Conservation (phyloP, 495 filamentous ascomycete species). For the Amphirosellinia nigrospora region DNA sequence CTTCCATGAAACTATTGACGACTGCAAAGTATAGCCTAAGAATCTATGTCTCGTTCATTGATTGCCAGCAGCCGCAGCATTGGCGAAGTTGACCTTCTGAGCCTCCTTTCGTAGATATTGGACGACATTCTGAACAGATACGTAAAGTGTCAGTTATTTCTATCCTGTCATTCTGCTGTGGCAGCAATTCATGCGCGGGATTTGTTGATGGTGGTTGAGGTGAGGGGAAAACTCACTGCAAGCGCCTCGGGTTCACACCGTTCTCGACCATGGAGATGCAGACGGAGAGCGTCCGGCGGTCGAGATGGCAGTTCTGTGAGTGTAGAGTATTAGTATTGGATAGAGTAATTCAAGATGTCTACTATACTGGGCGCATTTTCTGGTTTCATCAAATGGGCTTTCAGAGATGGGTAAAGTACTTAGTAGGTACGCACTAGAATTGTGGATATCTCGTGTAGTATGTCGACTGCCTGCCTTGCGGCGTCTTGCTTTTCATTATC, state of each 20-base stretch:
- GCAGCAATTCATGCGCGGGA: background rate
- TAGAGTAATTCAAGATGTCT: background rate
- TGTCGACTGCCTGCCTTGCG: constrained; percentile 94
- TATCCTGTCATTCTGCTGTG: background rate
- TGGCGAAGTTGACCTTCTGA: constrained; percentile 46
- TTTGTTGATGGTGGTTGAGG: background rate
- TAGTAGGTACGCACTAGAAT: constrained; percentile 66
- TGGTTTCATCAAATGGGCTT: background rate
- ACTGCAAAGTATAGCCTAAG: background rate
- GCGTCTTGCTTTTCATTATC: constrained; percentile 79
- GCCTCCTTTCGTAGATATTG: constrained; percentile 73
- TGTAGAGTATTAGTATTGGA: background rate
- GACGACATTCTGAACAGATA: constrained; percentile 65
- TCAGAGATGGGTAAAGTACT: background rate
- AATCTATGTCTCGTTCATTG: constrained; percentile 25
- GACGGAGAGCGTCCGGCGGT: constrained; percentile 85
- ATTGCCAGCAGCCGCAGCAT: constrained; percentile 30
- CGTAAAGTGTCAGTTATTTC: background rate
- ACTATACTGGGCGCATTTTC: background rate
- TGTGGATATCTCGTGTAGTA: constrained; percentile 90
- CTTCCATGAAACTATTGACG: background rate
- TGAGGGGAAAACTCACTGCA: constrained; percentile 66
- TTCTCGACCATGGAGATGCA: constrained; percentile 97
- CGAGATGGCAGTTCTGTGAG: constrained; percentile 87
- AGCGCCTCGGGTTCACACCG: constrained; percentile 93